A percentile compares a stretch with the other conserved stretches of the same genome.
Evolutionary conservation across 2,329 filamentous ascomycete species (phyloP).

Genomic region (Plectosphaerella cucumerina): DNA sequence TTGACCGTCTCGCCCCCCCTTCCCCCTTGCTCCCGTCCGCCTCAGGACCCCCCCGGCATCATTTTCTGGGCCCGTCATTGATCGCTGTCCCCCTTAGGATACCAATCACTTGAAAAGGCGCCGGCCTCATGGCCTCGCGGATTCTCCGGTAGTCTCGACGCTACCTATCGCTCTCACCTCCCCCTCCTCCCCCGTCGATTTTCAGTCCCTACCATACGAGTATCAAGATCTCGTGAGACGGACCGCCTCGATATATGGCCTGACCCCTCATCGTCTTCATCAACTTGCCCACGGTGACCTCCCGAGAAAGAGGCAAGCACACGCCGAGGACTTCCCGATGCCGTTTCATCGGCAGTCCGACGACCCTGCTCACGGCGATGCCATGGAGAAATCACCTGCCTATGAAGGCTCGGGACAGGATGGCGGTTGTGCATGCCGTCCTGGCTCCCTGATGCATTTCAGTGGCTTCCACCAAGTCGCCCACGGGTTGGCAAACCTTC

Average conservation of each 20-base stretch:
- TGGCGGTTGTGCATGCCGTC: neutral
- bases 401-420: neutral
- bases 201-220: conserved; percentile 19
- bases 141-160: conserved; percentile 26
- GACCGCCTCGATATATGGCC: conserved; percentile 23
- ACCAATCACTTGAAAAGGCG: conserved; percentile 36
- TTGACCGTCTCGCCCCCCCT: neutral
- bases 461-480: neutral
- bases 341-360: conserved; percentile 16
- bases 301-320: conserved; percentile 26
- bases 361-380: conserved; percentile 18
- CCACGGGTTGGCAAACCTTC: conserved; percentile 22
- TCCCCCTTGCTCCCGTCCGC: neutral
- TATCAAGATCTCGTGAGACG: conserved; percentile 21
- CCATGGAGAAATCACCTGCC: conserved; percentile 24
- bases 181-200: conserved; percentile 18
- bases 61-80: conserved; percentile 17
- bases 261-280: conserved; percentile 25
- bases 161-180: conserved; percentile 22
- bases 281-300: conserved; percentile 15
- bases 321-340: conserved; percentile 26
- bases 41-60: neutral
- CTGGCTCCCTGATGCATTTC: neutral
- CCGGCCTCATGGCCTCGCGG: conserved; percentile 34
- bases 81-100: conserved; percentile 25